phyloP scores from a whole-genome alignment of 305 asterid species.

The Stenogyne calaminthoides region DNA sequence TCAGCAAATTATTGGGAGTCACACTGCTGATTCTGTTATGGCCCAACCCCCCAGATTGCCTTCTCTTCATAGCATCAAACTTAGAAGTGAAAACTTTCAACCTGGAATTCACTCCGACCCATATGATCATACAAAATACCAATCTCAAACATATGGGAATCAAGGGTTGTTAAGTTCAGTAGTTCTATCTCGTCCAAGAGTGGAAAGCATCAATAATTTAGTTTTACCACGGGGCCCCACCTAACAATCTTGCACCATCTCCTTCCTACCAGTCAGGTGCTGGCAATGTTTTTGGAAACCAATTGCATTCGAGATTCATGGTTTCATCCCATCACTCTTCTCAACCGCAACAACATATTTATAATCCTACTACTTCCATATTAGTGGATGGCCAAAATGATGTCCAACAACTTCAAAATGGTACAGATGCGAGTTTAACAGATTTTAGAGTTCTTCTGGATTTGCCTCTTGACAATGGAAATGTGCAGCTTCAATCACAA shows the following conservation, averaged over 20 bases:
- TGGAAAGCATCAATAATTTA: conserved; percentile 24
- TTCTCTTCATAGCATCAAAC: conserved; percentile 24
- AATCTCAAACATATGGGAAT: conserved; percentile 36
- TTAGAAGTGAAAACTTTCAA: conserved; percentile 21
- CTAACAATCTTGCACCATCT: conserved; percentile 36
- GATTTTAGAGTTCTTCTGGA: conserved; percentile 40
- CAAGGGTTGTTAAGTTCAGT: conserved; percentile 27
- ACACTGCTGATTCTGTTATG: conserved; percentile 25
- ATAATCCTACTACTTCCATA: conserved; percentile 28
- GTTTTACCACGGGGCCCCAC: conserved; percentile 25
- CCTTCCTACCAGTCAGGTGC: conserved; percentile 32
- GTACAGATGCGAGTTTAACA: conserved; percentile 25
- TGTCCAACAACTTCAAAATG: conserved; percentile 36
- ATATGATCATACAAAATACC: conserved; percentile 29
- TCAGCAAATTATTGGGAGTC: conserved; percentile 22
- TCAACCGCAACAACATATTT: conserved; percentile 35
- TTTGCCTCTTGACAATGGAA: conserved; percentile 32
- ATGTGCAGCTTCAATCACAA: conserved; percentile 31
- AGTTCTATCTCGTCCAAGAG: conserved; percentile 30
- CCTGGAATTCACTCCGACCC: conserved; percentile 29
- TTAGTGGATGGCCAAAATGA: conserved; percentile 28
- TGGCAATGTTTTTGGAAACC: conserved; percentile 26
- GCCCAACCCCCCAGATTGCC: conserved; percentile 28
- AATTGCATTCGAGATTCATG: conserved; percentile 29
- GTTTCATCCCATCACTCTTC: conserved; percentile 36